Evolutionary conservation across 2,329 filamentous ascomycete species (phyloP), one percentile per base, ranked within the genome.

Genomic region (Epichloe festucae): DNA sequence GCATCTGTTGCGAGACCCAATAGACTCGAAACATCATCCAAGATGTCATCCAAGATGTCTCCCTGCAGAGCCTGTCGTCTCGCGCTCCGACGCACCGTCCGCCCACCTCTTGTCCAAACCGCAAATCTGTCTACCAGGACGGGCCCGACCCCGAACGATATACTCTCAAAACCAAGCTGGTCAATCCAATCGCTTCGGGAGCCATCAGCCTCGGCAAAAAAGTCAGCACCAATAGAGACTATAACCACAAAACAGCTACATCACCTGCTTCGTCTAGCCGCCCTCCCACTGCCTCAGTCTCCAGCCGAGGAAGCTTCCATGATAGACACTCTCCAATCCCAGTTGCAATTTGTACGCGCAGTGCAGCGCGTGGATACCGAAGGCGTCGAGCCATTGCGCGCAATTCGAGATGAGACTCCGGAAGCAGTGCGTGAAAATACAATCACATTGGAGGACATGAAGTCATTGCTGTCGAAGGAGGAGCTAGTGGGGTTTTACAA

Each of bases 331-430:
- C 76, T 98, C 2, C 77, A 83, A 49, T 81, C 85, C 35, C 93
- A 98, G 64, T 78, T 98, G 0, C 84, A 86, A 61, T 98, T 98
- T 63, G 89, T 97, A n/a, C 82, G 80, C 55, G 81, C 89, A 55
- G 82, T 97, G 19, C 90, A 95, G 62, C 72, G 76, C 44, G 84
- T 95, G 47, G 78, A 95, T 65, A 90, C 88, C 0, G 69, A 74
- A 0, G 81, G 77, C 3, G 73, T 96, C 0, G 75, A 81, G 52
- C 90, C 93, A 0, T 69, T 98, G 43, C 76, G 79, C 48, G 84
- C 84, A 44, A 84, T 97, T 52, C 81, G 88, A 50, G 91, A 97
- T 64, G 90, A 93, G 70, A 87, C 86, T 1, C 63, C 69, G 39
- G 79, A 81, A 55, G 75, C 75, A 45, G 81, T 81, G 6, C 64